These are phyloP conservation scores for Penicillium herquei DNA, from an alignment of 495 filamentous ascomycete genomes.

Conservation along the genomic window DNA sequence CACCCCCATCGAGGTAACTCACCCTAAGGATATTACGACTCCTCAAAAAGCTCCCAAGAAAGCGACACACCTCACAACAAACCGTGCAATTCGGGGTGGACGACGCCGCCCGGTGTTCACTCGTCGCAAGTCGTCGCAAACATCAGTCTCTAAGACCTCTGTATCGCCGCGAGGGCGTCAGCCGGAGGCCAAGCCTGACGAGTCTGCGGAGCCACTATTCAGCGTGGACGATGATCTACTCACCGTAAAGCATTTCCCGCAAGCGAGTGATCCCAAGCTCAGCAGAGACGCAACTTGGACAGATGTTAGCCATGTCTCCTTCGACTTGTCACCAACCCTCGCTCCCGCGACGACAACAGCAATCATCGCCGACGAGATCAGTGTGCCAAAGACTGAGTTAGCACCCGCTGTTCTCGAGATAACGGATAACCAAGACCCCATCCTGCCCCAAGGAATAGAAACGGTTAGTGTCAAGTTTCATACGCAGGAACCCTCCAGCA, in stretches of 20 bases:
- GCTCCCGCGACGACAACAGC: neutral
- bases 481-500: neutral
- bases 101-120: constrained; percentile 42
- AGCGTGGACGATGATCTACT: neutral
- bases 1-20: constrained; percentile 16
- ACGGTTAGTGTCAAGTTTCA: constrained; percentile 14
- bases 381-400: neutral
- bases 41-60: constrained; percentile 28
- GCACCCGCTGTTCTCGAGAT: neutral
- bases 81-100: constrained; percentile 23
- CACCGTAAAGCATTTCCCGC: too few species aligned
- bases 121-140: constrained; percentile 45
- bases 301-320: neutral
- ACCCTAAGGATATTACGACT: constrained; percentile 7
- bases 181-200: neutral
- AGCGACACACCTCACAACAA: constrained; percentile 31
- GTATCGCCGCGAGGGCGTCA: neutral
- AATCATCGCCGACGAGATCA: neutral
- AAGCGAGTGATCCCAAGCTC: neutral
- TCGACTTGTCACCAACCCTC: neutral
- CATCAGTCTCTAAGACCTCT: constrained; percentile 13
- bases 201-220: neutral
- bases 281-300: constrained; percentile 2
- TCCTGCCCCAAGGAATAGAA: constrained; percentile 11
- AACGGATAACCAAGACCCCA: constrained; percentile 8